Evolutionary conservation across 345 rosid genomes (phyloP).

Genomic region (Eucalyptus virginea): DNA sequence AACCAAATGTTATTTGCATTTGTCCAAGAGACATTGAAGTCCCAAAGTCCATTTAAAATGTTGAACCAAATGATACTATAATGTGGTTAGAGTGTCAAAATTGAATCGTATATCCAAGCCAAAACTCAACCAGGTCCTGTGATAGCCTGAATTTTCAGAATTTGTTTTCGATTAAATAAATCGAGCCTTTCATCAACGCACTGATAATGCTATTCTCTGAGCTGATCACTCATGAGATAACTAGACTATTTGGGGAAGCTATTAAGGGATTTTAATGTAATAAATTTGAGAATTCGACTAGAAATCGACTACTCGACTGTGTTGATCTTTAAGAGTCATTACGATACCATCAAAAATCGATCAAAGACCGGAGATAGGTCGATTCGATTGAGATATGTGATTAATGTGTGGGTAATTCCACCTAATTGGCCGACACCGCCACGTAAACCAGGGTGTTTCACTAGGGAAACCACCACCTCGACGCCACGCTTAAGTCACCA

Average conservation of each 20-base stretch:
- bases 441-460: no score
- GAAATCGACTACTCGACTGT: accelerated
- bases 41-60: no score
- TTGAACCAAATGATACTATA: accelerated
- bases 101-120: accelerated
- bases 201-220: accelerated
- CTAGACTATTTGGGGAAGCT: accelerated
- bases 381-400: no score
- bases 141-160: accelerated
- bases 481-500: no score
- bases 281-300: accelerated
- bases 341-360: accelerated
- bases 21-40: no score
- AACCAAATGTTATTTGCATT: no score
- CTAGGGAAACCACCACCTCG: no score
- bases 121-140: accelerated
- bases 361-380: accelerated
- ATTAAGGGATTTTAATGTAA: no score
- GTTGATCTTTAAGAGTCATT: no score
- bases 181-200: accelerated
- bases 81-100: no score
- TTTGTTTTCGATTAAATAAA: no score
- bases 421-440: no score
- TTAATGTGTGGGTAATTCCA: accelerated
- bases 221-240: accelerated